phyloP scores from a whole-genome alignment of 2,329 filamentous ascomycete species.

The Alternaria ethzedia region DNA sequence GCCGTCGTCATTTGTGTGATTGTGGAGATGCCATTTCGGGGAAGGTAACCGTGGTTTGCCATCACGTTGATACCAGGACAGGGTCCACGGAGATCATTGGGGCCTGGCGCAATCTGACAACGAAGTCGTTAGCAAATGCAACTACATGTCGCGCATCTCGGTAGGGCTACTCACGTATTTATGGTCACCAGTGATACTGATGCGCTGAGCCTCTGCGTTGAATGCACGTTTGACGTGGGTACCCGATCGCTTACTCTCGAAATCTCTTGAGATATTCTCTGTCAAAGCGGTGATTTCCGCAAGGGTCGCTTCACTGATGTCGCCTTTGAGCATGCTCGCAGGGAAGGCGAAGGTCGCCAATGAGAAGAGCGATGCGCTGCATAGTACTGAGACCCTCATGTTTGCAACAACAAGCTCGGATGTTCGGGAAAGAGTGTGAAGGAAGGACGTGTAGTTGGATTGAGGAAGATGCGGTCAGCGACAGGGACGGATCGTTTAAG shows the following conservation, averaged over 20 bases:
- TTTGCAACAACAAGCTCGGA: not conserved
- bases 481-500: not conserved
- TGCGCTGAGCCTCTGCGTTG: constrained; percentile 19
- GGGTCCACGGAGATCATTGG: constrained; percentile 10
- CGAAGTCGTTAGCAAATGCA: not conserved
- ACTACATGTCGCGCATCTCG: not conserved
- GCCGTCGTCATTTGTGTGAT: constrained; percentile 10
- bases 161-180: constrained; percentile 11
- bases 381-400: constrained; percentile 18
- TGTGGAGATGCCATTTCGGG: constrained; percentile 7
- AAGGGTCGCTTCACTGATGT: constrained; percentile 15
- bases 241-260: constrained; percentile 8
- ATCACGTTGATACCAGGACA: constrained; percentile 9
- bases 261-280: constrained; percentile 15
- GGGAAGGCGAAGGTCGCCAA: constrained; percentile 19
- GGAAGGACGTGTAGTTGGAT: not conserved
- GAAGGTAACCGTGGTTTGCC: constrained; percentile 11
- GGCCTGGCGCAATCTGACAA: constrained; percentile 10
- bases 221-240: constrained; percentile 14
- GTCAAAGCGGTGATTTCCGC: constrained; percentile 17
- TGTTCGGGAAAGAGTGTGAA: constrained; percentile 1
- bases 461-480: not conserved
- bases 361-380: constrained; percentile 15
- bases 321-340: constrained; percentile 16
- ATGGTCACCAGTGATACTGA: constrained; percentile 17